These are phyloP conservation scores for Euphorbia schlechtendalii DNA, from an alignment of 441 rosid genomes.

Conservation along the genomic window DNA sequence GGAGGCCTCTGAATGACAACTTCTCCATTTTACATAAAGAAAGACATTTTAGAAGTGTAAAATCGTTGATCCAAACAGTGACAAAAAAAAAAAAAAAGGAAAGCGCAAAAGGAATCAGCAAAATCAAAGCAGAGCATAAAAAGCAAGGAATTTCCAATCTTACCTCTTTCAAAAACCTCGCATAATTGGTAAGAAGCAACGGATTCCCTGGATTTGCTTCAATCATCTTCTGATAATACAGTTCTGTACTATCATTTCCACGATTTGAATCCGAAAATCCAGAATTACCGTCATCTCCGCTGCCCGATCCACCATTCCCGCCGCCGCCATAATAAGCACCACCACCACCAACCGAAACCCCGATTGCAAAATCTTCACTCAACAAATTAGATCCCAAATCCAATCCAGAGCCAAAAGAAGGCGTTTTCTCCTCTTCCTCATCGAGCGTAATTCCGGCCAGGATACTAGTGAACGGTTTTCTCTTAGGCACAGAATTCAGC, in stretches of 20 bases:
- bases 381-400: conserved; percentile 19
- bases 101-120: too few species aligned
- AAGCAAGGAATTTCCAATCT: too few species aligned
- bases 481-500: conserved; percentile 27
- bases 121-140: too few species aligned
- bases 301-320: conserved; percentile 30
- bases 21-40: too few species aligned
- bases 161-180: conserved; percentile 42
- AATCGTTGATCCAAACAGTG: neutral
- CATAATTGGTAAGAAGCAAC: conserved; percentile 67
- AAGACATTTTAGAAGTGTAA: too few species aligned
- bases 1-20: neutral
- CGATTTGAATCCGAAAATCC: conserved; percentile 23
- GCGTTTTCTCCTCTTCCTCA: conserved; percentile 24
- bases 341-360: conserved; percentile 22
- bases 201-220: conserved; percentile 69
- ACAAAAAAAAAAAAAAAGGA: neutral
- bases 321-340: conserved; percentile 38
- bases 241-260: conserved; percentile 1
- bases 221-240: conserved; percentile 59
- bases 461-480: conserved; percentile 16
- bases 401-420: conserved; percentile 23
- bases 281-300: conserved; percentile 26
- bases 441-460: conserved; percentile 29
- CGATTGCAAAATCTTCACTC: conserved; percentile 29